Percentiles rank a stretch among this genome's conserved stretches.
Conservation (phyloP, 1,139 yeast species). For the Yamadazyma sp. region DNA sequence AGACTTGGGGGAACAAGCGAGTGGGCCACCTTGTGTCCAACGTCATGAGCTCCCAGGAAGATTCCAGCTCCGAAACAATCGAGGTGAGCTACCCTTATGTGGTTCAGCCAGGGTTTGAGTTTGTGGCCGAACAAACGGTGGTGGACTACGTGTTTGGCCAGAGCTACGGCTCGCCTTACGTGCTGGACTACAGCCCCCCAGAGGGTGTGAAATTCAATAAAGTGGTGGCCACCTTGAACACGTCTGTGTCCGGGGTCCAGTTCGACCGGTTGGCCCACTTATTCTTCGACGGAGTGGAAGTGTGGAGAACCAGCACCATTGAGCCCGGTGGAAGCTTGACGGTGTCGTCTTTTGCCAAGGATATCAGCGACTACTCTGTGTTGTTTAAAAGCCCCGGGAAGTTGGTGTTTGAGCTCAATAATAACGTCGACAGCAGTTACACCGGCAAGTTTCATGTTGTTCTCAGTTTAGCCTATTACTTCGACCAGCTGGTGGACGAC, state of each 20-base stretch:
- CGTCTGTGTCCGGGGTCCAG: constrained; percentile 65
- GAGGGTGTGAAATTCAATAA: constrained; percentile 47
- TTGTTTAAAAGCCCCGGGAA: constrained; percentile 46
- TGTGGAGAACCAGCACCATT: constrained; percentile 86
- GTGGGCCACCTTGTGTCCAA: not conserved
- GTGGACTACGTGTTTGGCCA: constrained; percentile 37
- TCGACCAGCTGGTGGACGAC: constrained; percentile 8
- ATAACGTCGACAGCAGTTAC: constrained; percentile 53
- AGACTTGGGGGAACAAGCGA: not conserved
- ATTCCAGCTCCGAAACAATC: constrained; percentile 18
- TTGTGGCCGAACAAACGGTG: constrained; percentile 25
- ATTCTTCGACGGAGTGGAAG: constrained; percentile 61
- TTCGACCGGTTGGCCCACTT: constrained; percentile 76
- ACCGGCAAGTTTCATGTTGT: constrained; percentile 63
- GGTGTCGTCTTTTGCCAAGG: constrained; percentile 56
- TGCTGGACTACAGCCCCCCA: constrained; percentile 23
- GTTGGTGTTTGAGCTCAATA: constrained; percentile 62
- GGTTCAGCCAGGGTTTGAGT: constrained; percentile 24
- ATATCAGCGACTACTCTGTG: constrained; percentile 56
- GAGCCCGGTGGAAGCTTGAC: constrained; percentile 63
- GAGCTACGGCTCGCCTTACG: constrained; percentile 38
- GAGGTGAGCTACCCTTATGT: constrained; percentile 32
- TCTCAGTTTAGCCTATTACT: constrained; percentile 49
- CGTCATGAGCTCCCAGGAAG: not conserved
- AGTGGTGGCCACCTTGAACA: constrained; percentile 59